Conservation (phyloP, 257 asterid genomes). For the Marsdenia floribunda region DNA sequence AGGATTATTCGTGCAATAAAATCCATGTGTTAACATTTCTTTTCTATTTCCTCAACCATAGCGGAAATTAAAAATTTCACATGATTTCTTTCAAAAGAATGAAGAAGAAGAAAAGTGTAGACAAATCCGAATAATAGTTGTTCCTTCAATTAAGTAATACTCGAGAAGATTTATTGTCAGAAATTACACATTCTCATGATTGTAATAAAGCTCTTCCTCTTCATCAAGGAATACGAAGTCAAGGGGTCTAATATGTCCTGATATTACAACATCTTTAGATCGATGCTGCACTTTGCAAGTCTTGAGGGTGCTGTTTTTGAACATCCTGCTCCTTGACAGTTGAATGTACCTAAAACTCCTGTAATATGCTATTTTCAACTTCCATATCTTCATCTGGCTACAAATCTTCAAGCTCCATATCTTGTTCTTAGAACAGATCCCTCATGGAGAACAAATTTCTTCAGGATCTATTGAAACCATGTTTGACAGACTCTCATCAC, state of each 20-base stretch:
- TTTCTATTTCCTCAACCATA: too few species aligned
- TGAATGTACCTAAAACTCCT: constrained; percentile 60
- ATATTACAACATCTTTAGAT: constrained; percentile 14
- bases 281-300: not conserved
- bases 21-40: too few species aligned
- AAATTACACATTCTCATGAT: constrained; percentile 34
- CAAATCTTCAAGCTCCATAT: constrained; percentile 3
- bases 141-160: constrained; percentile 21
- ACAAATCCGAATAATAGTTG: not conserved
- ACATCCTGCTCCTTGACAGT: constrained; percentile 72
- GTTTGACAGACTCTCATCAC: too few species aligned
- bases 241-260: constrained; percentile 38
- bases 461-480: too few species aligned
- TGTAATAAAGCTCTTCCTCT: constrained; percentile 36
- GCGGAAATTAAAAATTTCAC: not conserved
- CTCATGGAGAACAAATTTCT: too few species aligned
- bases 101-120: too few species aligned
- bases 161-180: constrained; percentile 42
- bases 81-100: not conserved
- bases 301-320: constrained; percentile 34
- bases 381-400: constrained; percentile 78
- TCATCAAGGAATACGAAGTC: constrained; percentile 51
- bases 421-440: too few species aligned
- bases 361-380: constrained; percentile 46
- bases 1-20: too few species aligned